phyloP scores from a whole-genome alignment of 1,284 basidiomycete species.

The Hypsizygus ulmarius region DNA sequence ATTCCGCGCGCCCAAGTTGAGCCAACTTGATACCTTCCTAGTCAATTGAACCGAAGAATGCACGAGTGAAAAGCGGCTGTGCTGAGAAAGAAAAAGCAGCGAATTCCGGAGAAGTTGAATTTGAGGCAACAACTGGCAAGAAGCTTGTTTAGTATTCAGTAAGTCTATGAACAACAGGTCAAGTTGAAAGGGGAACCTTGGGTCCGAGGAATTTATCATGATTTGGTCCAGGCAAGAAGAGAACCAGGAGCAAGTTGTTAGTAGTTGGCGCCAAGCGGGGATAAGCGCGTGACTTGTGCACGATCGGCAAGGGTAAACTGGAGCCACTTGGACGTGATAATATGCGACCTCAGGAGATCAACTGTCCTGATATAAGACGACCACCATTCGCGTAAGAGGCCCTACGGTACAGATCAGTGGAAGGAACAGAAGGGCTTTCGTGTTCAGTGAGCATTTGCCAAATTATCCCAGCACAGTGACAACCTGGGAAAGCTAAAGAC shows the following conservation, averaged over 20 bases:
- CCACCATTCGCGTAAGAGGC: no score
- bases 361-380: constrained; percentile 2
- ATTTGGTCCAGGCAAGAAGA: neutral
- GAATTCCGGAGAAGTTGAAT: neutral
- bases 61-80: constrained; percentile 5
- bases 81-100: neutral
- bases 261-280: neutral
- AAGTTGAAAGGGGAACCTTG: no score
- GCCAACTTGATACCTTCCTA: no score
- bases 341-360: constrained; percentile 8
- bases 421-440: neutral
- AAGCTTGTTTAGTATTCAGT: no score
- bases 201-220: no score
- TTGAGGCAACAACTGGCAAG: neutral
- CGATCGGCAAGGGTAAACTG: constrained; percentile 12
- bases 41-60: constrained; percentile 18
- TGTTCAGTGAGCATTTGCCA: no score
- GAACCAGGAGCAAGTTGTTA: neutral
- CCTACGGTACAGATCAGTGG: no score
- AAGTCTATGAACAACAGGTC: no score
- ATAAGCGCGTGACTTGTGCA: constrained; percentile 16
- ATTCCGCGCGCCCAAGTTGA: neutral
- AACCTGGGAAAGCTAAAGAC: no score
- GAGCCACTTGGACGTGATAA: constrained; percentile 10
- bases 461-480: no score